Base-by-base conservation (phyloP, 257 asterid species). In the Ophiorrhiza pumila region DNA sequence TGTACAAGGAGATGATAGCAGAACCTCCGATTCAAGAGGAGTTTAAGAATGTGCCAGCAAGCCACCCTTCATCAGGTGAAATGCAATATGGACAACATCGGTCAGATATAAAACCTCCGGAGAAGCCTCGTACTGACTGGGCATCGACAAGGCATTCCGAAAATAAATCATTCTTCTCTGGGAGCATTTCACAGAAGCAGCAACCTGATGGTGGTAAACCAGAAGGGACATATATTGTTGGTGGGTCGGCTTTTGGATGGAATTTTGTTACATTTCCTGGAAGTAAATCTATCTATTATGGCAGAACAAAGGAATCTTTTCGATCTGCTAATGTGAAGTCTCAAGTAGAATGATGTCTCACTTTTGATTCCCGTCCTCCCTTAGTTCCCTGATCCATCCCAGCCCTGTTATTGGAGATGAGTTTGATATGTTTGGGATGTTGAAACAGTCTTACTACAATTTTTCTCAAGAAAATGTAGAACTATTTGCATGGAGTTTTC, bases 201-300 rank as follows among this genome's bases (percentile, higher is more conserved):
- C 68, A 76, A 76, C 58, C 72, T 62, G 81, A 59, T 5, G 85
- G 71, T 42, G 59, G 32, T 47, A 77, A 49, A 31, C 77, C 59
- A 42, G 82, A 77, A 69, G 92, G 87, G 29, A 75, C 89, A 5
- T 85, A 82, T 29, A 65, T 86, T 15, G 82, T 87, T 10, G 98
- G 97, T 11, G 95, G 93, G 5, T 93, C 96, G n/a, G 93, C 96
- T 45, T 87, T 90, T 45, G 96, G 98, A 12, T 90, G 98, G 97
- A 90, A 93, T 80, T 93, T 87, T 76, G 66, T 89, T 52, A 86
- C 90, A 7, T 93, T 62, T 82, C 77, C 75, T 29, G 84, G 84
- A 39, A 74, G 71, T 47, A 58, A 71, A 31, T 52, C 87, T 15
- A 75, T 76, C 22, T 90, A 86, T 71, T 89, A 86, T 69, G 97